These are phyloP conservation scores for Lachnum nothofagi DNA, from an alignment of 2,329 filamentous ascomycete genomes.

Conservation along the genomic window DNA sequence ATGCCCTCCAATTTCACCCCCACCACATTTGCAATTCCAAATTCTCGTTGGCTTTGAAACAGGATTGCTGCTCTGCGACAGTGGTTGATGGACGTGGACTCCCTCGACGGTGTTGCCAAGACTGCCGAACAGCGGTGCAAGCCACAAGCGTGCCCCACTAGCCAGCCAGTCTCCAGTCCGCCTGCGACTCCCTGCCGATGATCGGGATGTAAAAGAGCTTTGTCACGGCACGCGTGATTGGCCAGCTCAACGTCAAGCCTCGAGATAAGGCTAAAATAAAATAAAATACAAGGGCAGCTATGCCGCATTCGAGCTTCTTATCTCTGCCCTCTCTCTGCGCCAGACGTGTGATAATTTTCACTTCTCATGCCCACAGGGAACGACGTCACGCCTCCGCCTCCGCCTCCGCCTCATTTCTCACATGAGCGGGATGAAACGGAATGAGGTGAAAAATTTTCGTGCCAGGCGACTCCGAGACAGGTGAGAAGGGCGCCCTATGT, in stretches of 20 bases:
- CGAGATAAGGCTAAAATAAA: conserved; percentile 17
- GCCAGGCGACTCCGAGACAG: not conserved
- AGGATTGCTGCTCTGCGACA: too few species aligned
- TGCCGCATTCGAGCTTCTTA: conserved; percentile 13
- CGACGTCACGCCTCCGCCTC: not conserved
- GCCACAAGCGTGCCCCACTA: too few species aligned
- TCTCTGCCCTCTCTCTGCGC: conserved; percentile 16
- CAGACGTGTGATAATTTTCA: not conserved
- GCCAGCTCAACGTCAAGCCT: not conserved
- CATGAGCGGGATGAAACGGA: not conserved
- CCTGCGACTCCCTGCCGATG: not conserved
- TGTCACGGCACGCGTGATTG: conserved; percentile 5
- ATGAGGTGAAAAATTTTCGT: not conserved
- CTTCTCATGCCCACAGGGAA: not conserved
- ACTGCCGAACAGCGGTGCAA: too few species aligned
- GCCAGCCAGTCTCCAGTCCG: too few species aligned
- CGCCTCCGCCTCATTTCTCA: not conserved
- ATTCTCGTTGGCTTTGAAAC: too few species aligned
- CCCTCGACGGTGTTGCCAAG: too few species aligned
- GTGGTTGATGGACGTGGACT: too few species aligned
- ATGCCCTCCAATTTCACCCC: too few species aligned
- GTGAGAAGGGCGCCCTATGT: not conserved
- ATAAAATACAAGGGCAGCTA: too few species aligned
- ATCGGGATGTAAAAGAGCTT: conserved; percentile 4
- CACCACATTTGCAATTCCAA: too few species aligned